Percentiles rank a stretch among this genome's conserved stretches.
These are phyloP conservation scores for Curvularia eragrostidis DNA, from an alignment of 2,329 filamentous ascomycete species.

Conservation along the genomic window DNA sequence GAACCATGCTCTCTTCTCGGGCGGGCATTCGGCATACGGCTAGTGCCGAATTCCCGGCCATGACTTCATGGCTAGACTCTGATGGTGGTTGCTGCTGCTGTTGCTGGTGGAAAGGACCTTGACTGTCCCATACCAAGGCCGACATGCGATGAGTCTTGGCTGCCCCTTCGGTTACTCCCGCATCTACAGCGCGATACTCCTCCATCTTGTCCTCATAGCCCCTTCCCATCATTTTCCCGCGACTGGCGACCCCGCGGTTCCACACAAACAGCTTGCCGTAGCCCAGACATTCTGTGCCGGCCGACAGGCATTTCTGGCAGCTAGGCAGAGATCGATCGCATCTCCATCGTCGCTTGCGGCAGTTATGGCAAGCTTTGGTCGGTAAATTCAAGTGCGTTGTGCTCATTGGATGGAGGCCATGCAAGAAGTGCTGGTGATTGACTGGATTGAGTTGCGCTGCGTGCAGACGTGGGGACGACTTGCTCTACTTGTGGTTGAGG, in stretches of 20 bases:
- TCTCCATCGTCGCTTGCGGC: conserved; percentile 65
- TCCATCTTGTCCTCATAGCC: conserved; percentile 52
- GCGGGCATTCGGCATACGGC: conserved; percentile 3
- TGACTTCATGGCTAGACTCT: neutral
- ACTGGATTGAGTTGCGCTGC: conserved; percentile 24
- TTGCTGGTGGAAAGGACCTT: conserved; percentile 3
- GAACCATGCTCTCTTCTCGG: conserved; percentile 26
- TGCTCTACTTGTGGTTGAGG: conserved; percentile 20
- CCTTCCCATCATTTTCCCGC: conserved; percentile 62
- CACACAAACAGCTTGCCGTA: conserved; percentile 68
- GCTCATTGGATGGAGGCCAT: conserved; percentile 45
- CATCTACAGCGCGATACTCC: conserved; percentile 5
- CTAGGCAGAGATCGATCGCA: conserved; percentile 67
- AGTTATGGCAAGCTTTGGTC: conserved; percentile 64
- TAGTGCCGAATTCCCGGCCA: neutral
- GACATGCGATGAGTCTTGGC: conserved; percentile 32
- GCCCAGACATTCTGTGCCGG: conserved; percentile 66
- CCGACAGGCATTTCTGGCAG: conserved; percentile 65
- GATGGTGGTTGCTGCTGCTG: conserved; percentile 8
- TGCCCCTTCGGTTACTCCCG: conserved; percentile 27
- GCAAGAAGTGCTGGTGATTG: conserved; percentile 37
- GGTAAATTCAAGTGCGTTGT: conserved; percentile 38
- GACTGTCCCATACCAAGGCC: conserved; percentile 29
- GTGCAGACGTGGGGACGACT: conserved; percentile 15
- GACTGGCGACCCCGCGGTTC: conserved; percentile 61